Evolutionary conservation across 805 yeast genomes (phyloP).

Genomic region (Monosporozyma unispora): DNA sequence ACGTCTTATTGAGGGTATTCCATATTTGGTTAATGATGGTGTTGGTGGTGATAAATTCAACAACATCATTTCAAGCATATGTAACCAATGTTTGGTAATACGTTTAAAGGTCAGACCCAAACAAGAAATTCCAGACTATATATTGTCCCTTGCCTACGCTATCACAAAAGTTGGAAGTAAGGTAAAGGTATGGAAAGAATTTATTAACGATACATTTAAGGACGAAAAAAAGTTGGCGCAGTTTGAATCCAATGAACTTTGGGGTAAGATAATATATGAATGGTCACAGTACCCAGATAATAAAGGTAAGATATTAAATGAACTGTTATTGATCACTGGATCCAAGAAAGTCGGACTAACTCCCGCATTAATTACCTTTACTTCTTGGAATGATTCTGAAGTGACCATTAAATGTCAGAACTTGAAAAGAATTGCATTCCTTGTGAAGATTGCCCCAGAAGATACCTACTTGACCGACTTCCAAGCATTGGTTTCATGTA

Average conservation of each 20-base stretch:
- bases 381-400: slow-evolving; percentile 62
- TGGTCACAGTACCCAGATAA: slow-evolving; percentile 56
- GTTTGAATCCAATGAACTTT: slow-evolving; percentile 22
- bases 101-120: slow-evolving; percentile 39
- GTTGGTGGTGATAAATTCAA: slow-evolving; percentile 45
- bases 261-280: slow-evolving; percentile 47
- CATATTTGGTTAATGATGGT: slow-evolving; percentile 19
- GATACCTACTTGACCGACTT: slow-evolving; percentile 46
- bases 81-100: slow-evolving; percentile 47
- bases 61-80: slow-evolving; percentile 41
- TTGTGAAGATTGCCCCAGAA: slow-evolving; percentile 52
- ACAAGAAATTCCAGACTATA: slow-evolving; percentile 33
- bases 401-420: slow-evolving; percentile 42
- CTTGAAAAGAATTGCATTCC: slow-evolving; percentile 53
- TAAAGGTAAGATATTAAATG: slow-evolving; percentile 38
- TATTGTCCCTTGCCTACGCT: slow-evolving; percentile 37
- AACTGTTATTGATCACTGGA: slow-evolving; percentile 19
- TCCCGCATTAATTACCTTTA: slow-evolving; percentile 49
- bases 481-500: slow-evolving; percentile 37
- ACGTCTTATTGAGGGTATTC: slow-evolving; percentile 12
- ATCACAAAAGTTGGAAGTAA: slow-evolving; percentile 24
- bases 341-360: slow-evolving; percentile 39
- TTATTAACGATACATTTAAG: slow-evolving; percentile 54
- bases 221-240: slow-evolving; percentile 34
- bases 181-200: slow-evolving; percentile 52